A percentile compares a stretch with the other conserved stretches of the same genome.
These are phyloP conservation scores for Sungouiozyma ichnusensis DNA, from an alignment of 805 yeast species.

Conservation along the genomic window DNA sequence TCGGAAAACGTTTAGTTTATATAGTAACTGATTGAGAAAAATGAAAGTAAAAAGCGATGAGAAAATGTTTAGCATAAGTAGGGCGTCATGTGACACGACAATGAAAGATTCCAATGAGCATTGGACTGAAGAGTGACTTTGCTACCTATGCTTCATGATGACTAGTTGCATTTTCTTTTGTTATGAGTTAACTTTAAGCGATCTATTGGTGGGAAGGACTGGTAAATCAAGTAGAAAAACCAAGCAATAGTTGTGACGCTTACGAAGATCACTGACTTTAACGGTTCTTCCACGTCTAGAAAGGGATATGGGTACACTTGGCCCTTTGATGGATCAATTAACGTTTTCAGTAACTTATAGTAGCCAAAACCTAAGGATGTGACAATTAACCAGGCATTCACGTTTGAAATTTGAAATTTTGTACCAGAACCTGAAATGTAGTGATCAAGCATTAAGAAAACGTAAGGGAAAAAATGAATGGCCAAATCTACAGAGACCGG, in stretches of 20 bases:
- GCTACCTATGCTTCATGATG: neutral
- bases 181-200: neutral
- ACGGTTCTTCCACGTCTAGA: conserved; percentile 40
- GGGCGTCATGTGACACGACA: neutral
- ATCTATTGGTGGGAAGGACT: conserved; percentile 20
- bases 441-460: conserved; percentile 44
- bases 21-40: neutral
- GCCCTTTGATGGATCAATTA: conserved; percentile 38
- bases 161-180: neutral
- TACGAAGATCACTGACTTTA: conserved; percentile 39
- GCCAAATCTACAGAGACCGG: conserved; percentile 44
- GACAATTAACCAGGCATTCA: conserved; percentile 34
- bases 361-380: conserved; percentile 36
- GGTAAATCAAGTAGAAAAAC: conserved; percentile 22
- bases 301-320: conserved; percentile 61
- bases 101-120: neutral
- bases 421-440: conserved; percentile 37
- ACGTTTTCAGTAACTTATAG: conserved; percentile 40
- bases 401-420: conserved; percentile 27
- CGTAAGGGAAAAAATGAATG: conserved; percentile 50
- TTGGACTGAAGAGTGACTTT: neutral
- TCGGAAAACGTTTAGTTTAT: neutral
- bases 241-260: conserved; percentile 34
- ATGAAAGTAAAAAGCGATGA: neutral
- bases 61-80: too few relatives aligned